Evolutionary conservation across 176 grass and related monocot species (phyloP).

Genomic region (Phoenix dactylifera): DNA sequence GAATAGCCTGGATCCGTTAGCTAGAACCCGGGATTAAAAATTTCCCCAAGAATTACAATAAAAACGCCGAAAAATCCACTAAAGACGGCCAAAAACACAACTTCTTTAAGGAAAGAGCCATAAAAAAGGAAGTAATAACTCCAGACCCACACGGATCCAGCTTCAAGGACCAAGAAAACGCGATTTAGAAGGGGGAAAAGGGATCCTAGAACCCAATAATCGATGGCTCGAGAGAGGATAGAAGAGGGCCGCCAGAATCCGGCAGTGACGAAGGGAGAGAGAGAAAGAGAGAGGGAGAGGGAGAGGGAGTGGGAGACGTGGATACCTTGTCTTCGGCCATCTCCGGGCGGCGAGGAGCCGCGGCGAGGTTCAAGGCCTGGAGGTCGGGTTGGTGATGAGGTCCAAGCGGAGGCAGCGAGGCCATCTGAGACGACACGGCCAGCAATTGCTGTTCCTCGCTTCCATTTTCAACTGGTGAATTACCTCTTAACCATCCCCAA

Average conservation of each 20-base stretch:
- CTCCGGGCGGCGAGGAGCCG: not conserved
- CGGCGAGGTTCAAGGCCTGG: not conserved
- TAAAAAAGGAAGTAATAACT: not conserved
- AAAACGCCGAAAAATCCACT: not conserved
- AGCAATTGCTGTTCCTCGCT: no score
- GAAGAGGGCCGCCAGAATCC: not conserved
- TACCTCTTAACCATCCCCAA: no score
- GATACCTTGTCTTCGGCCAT: conserved; percentile 9
- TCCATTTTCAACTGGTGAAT: no score
- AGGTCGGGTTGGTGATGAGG: not conserved
- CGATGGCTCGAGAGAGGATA: not conserved
- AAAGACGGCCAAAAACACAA: not conserved
- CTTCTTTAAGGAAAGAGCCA: no score
- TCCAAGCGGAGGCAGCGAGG: conserved; percentile 5
- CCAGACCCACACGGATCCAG: not conserved
- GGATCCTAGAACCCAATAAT: not conserved
- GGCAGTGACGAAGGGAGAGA: not conserved
- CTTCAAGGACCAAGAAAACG: not conserved
- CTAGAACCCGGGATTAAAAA: no score
- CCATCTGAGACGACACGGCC: not conserved
- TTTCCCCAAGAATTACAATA: not conserved
- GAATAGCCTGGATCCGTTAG: no score
- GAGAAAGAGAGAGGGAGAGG: not conserved
- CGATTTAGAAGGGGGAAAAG: not conserved
- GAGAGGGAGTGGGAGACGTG: not conserved